These are phyloP conservation scores for Fonsecaea pedrosoi DNA, from an alignment of 2,329 filamentous ascomycete species.

Conservation along the genomic window DNA sequence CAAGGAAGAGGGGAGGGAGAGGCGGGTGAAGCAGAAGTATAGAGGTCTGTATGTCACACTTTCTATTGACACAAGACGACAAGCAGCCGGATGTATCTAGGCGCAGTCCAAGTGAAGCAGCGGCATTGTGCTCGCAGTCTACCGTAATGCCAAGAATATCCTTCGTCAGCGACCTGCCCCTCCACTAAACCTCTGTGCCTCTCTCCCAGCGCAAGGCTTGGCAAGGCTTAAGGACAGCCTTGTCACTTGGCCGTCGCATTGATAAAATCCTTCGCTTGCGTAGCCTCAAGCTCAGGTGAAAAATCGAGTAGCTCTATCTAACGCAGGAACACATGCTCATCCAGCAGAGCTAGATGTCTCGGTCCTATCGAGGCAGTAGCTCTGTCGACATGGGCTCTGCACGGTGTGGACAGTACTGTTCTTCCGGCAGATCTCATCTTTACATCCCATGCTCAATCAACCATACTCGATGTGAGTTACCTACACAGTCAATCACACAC, in stretches of 20 bases:
- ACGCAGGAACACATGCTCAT: no score
- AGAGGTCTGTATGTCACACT: neutral
- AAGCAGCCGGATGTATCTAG: conserved; percentile 3
- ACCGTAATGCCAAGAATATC: conserved; percentile 1
- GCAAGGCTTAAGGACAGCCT: neutral
- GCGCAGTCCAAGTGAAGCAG: conserved; percentile 15
- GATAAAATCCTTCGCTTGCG: neutral
- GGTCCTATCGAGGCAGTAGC: no score
- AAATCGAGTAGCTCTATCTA: no score
- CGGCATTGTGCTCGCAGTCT: conserved; percentile 13
- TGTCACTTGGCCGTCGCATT: neutral
- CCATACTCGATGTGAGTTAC: no score
- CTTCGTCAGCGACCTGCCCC: neutral
- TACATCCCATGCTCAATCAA: no score
- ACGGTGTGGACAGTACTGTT: no score
- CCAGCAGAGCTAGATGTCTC: no score
- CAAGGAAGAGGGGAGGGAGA: neutral
- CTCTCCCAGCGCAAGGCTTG: neutral
- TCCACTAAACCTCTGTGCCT: no score
- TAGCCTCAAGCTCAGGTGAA: no score
- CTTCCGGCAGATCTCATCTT: no score
- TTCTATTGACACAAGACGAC: neutral
- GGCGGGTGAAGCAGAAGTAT: neutral
- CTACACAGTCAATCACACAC: neutral
- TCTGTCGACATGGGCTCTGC: no score